A percentile compares a stretch with the other conserved stretches of the same genome.
These are phyloP conservation scores for Podospora bellae-mahoneyi DNA, from an alignment of 495 filamentous ascomycete genomes.

Conservation along the genomic window DNA sequence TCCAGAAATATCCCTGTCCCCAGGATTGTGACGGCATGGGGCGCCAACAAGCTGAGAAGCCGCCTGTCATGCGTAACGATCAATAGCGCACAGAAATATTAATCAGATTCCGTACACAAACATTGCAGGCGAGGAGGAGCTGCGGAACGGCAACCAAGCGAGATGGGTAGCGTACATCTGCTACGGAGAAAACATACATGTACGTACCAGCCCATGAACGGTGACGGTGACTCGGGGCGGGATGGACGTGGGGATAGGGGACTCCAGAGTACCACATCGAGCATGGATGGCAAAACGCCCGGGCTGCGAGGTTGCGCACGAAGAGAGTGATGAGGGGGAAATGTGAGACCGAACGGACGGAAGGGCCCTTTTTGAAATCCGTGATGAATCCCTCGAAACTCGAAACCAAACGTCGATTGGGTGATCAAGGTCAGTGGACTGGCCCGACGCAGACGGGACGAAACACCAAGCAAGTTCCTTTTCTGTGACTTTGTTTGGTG, in stretches of 20 bases:
- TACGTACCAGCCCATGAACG: not conserved
- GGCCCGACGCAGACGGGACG: slow-evolving; percentile 16
- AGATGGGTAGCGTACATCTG: slow-evolving; percentile 4
- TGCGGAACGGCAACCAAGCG: slow-evolving; percentile 12
- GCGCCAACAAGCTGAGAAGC: slow-evolving; percentile 8
- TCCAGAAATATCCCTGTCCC: not conserved
- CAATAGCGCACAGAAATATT: slow-evolving; percentile 10
- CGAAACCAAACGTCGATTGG: slow-evolving; percentile 30
- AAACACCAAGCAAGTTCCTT: slow-evolving; percentile 16
- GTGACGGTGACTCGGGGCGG: slow-evolving; percentile 5
- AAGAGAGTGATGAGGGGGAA: slow-evolving; percentile 15
- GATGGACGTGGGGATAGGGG: slow-evolving; percentile 12
- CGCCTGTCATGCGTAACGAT: slow-evolving; percentile 8
- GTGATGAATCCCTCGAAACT: slow-evolving; percentile 14
- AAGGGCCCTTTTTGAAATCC: slow-evolving; percentile 10
- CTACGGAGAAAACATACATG: slow-evolving; percentile 3
- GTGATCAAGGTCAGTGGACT: slow-evolving; percentile 18
- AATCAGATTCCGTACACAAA: slow-evolving; percentile 1
- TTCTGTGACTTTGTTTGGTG: not conserved
- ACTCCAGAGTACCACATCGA: slow-evolving; percentile 10
- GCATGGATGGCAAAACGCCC: slow-evolving; percentile 21
- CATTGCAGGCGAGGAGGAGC: not conserved
- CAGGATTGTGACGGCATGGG: slow-evolving; percentile 1
- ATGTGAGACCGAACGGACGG: slow-evolving; percentile 22
- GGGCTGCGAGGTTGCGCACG: slow-evolving; percentile 18